These are phyloP conservation scores for Nigrograna mackinnonii DNA, from an alignment of 2,329 filamentous ascomycete species.

Conservation along the genomic window DNA sequence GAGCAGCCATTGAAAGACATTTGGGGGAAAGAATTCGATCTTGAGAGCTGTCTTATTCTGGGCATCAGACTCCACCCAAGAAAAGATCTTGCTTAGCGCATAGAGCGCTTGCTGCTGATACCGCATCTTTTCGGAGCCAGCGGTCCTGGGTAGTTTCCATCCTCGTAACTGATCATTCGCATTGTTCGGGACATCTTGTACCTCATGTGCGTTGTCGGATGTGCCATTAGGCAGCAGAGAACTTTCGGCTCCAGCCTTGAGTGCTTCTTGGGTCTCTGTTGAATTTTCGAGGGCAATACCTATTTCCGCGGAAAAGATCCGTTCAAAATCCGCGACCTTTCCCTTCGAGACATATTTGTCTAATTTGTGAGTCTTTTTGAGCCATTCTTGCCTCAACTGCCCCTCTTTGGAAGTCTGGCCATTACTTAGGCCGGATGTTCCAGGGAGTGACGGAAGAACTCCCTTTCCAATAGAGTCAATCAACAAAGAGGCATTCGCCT, in stretches of 20 bases:
- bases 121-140: conserved; percentile 33
- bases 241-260: neutral
- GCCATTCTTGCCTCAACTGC: conserved; percentile 25
- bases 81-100: conserved; percentile 54
- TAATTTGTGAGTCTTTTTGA: conserved; percentile 34
- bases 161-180: neutral
- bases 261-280: conserved; percentile 2
- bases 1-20: conserved; percentile 64
- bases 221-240: conserved; percentile 17
- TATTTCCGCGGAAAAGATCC: conserved; percentile 40
- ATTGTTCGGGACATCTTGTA: no score
- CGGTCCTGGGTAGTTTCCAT: conserved; percentile 47
- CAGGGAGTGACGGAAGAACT: conserved; percentile 25
- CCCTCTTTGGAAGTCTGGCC: no score
- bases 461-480: conserved; percentile 77
- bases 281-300: conserved; percentile 34
- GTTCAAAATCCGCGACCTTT: conserved; percentile 47
- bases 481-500: conserved; percentile 57
- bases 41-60: conserved; percentile 22
- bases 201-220: conserved; percentile 17
- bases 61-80: conserved; percentile 18
- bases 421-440: neutral
- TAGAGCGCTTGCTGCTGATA: conserved; percentile 69
- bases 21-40: conserved; percentile 52
- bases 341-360: conserved; percentile 40